Evolutionary conservation across 495 filamentous ascomycete species (phyloP).

Genomic region (Chaetomium fimeti): DNA sequence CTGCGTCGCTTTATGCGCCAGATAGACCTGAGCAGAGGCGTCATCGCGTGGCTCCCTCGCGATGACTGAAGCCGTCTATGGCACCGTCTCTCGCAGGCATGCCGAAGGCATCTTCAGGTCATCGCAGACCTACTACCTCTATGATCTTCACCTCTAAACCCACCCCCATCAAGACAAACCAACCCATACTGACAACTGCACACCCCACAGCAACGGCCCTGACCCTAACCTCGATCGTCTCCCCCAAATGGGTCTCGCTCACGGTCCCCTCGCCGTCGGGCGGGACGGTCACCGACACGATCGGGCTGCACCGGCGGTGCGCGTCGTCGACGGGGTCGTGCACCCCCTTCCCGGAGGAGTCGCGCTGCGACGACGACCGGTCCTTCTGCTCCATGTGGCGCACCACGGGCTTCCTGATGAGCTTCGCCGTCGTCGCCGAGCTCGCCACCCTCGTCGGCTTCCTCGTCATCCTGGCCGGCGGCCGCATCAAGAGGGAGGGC

Average conservation of each 20-base stretch:
- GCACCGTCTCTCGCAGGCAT: too few species aligned
- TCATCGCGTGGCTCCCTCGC: too few species aligned
- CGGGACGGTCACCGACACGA: conserved; percentile 62
- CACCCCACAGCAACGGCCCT: conserved; percentile 63
- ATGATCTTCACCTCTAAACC: too few species aligned
- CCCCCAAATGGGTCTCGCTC: conserved; percentile 80
- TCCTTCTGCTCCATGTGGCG: conserved; percentile 89
- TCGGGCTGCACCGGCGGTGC: conserved; percentile 78
- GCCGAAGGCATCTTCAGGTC: too few species aligned
- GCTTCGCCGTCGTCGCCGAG: conserved; percentile 72
- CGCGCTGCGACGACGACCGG: conserved; percentile 51
- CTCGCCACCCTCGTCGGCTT: conserved; percentile 72
- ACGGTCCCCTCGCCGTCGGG: conserved; percentile 54
- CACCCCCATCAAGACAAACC: too few species aligned
- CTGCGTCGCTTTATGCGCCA: neutral
- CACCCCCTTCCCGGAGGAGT: conserved; percentile 61
- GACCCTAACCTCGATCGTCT: conserved; percentile 69
- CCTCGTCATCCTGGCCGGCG: conserved; percentile 69
- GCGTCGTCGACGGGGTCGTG: conserved; percentile 49
- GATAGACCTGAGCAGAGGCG: neutral
- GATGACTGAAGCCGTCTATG: too few species aligned
- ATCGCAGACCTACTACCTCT: too few species aligned
- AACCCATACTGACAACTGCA: too few species aligned
- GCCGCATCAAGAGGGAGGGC: conserved; percentile 67
- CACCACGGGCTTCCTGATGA: conserved; percentile 81